Base-by-base conservation (phyloP, 148 eudicot genomes). In the Cornus florida region DNA sequence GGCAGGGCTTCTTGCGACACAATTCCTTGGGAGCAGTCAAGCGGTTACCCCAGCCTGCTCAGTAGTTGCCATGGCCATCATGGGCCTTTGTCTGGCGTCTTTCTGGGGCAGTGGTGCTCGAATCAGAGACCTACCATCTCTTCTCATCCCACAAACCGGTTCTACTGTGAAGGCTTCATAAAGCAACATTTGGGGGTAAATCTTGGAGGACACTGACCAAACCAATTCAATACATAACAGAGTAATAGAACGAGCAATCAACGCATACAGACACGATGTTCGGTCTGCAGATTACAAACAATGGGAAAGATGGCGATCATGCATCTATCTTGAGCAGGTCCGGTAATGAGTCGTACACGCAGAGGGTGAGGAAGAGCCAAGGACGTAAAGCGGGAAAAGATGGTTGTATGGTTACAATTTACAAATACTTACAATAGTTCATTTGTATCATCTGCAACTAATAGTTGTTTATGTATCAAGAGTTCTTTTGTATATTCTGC, bases 41-140 rank as follows among this genome's bases (percentile, higher is more conserved):
- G 97, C 99, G 0, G 99, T 96, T 16, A 95, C 99, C 62, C 85
- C 99, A 32, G 98, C 99, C 20, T 96, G 98, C 83, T 96, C 99
- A 4, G 99, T 96, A 11, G 98, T 96, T 11, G 95, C 89, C 53
- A 96, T 96, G 99, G 98, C 99, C 20, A 91, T 94, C 70, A 96
- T 92, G 99, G 99, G 99, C 79, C 95, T 96, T 60, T 86, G 86
- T 74, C 95, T 96, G 20, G 98, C 97, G 67, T 91, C 98, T 13
- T 93, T 96, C 80, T 96, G 99, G 99, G 99, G 99, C 38, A 89
- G 78, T 76, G 97, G 98, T 48, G 78, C 69, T 70, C 84, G 92
- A 76, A 87, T 96, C 76, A 83, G 98, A 78, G 92, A 91, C 82
- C 69, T 96, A 23, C 87, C 84, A 19, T 69, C 83, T 64, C 77